Evolutionary conservation across 495 filamentous ascomycete genomes (phyloP), one percentile per base, ranked within the genome.

Genomic region (Sordaria brevicollis): DNA sequence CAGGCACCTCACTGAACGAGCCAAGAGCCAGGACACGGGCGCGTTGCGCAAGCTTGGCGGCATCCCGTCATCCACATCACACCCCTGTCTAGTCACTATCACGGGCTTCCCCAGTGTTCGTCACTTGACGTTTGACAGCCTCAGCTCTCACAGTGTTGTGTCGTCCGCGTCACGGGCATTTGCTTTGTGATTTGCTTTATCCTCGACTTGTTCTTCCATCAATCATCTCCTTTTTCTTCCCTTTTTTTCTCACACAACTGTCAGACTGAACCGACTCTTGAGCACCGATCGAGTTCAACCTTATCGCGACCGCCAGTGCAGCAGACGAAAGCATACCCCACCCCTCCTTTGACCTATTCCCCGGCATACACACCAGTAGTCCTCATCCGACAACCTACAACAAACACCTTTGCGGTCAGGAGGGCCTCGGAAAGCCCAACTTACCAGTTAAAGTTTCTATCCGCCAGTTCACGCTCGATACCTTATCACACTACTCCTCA

Each of bases 111-210:
- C 9, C 49, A 62, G 49, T 29, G 35, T 36, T 31, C 37, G 57
- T 70, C 68, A 70, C 62, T 66, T 66, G 68, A 70, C 68, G 65
- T 66, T 17, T 29, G 33, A 11, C 34, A 69, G 37, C 29, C 67
- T 69, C 39, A 31, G 6, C 25, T 8, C n/a, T 33, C 21, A 10
- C 17, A 43, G 49, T 62, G 13, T 13, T 62, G 25, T 13, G 11
- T 62, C 49, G 49, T 62, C 33, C 49, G 49, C 49, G 25, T 62
- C 49, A 62, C 49, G 13, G 49, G 49, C 49, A 31, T 62, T 29
- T 62, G 49, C 25, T 62, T 31, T 17, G 13, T 62, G 29, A 15
- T 57, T 7, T 57, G 49, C 25, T 31, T 31, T 31, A 31, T 31
- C 25, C 49, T 31, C 49, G 25, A 17, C 25, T 62, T 62, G 13